phyloP scores from a whole-genome alignment of 2,329 filamentous ascomycete species.

The Teratosphaeria nubilosa region DNA sequence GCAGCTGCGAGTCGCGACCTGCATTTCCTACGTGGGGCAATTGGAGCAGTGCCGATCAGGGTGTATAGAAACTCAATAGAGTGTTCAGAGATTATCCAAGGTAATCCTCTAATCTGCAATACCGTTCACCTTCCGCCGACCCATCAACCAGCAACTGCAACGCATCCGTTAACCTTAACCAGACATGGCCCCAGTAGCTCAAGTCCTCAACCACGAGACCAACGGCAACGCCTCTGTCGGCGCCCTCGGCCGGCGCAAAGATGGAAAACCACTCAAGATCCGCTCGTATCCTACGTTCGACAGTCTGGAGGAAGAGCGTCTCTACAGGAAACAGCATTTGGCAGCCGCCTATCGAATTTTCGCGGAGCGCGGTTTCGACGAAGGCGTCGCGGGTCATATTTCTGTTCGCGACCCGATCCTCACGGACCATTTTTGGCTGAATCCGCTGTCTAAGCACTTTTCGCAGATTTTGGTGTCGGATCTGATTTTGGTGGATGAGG shows the following conservation, averaged over 20 bases:
- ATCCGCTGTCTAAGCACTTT: slow-evolving; percentile 38
- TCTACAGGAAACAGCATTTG: slow-evolving; percentile 34
- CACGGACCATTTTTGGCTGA: slow-evolving; percentile 30
- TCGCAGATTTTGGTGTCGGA: slow-evolving; percentile 32
- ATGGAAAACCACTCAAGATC: slow-evolving; percentile 37
- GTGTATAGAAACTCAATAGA: neutral
- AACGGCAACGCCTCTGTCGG: slow-evolving; percentile 33
- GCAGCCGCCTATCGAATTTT: slow-evolving; percentile 36
- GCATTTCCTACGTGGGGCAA: neutral
- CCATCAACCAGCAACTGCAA: neutral
- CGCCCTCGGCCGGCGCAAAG: slow-evolving; percentile 37
- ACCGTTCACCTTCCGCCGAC: neutral
- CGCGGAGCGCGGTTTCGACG: slow-evolving; percentile 28
- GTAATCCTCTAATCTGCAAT: neutral
- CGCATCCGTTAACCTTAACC: neutral
- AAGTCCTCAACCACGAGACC: slow-evolving; percentile 26
- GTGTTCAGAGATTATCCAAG: neutral
- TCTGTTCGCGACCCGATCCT: slow-evolving; percentile 29
- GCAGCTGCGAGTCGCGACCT: no score
- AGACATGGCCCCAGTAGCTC: slow-evolving; percentile 30
- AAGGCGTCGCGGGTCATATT: slow-evolving; percentile 34
- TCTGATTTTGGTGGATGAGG: slow-evolving; percentile 35
- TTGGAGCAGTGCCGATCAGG: neutral
- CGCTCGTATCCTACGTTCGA: slow-evolving; percentile 34
- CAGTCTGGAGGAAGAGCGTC: slow-evolving; percentile 27